Evolutionary conservation across 163 green algal genomes (phyloP).

Genomic region (Scenedesmus sp.): DNA sequence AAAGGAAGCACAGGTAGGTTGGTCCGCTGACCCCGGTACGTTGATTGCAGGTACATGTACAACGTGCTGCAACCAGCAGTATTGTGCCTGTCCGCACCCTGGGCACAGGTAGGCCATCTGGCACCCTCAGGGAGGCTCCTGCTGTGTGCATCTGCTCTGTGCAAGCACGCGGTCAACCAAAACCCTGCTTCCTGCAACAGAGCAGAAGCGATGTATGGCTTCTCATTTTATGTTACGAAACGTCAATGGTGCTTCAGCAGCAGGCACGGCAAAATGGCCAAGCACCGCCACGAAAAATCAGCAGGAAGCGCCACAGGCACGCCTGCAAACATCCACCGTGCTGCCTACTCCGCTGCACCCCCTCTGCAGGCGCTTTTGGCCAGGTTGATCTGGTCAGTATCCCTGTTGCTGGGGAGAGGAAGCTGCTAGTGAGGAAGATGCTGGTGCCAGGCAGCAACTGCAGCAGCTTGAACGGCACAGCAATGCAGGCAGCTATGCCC

Average conservation of each 20-base stretch:
- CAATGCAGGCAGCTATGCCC: neutral
- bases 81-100: neutral
- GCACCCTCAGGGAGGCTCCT: neutral
- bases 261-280: too few relatives aligned
- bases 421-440: slow-evolving; percentile 49
- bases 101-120: neutral
- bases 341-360: neutral
- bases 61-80: neutral
- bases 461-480: neutral
- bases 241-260: too few relatives aligned
- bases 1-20: neutral
- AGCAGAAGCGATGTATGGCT: too few relatives aligned
- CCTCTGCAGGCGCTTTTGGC: slow-evolving; percentile 15
- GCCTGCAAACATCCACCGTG: neutral
- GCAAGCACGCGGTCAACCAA: too few relatives aligned
- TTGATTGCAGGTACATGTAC: slow-evolving; percentile 3
- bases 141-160: neutral
- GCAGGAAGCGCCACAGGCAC: neutral
- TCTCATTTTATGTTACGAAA: too few relatives aligned
- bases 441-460: slow-evolving; percentile 11
- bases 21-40: neutral
- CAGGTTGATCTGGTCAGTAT: slow-evolving; percentile 49
- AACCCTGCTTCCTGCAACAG: too few relatives aligned
- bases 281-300: neutral
- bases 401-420: slow-evolving; percentile 9